These are phyloP conservation scores for Neofusicoccum ribis DNA, from an alignment of 2,329 filamentous ascomycete species.

Conservation along the genomic window DNA sequence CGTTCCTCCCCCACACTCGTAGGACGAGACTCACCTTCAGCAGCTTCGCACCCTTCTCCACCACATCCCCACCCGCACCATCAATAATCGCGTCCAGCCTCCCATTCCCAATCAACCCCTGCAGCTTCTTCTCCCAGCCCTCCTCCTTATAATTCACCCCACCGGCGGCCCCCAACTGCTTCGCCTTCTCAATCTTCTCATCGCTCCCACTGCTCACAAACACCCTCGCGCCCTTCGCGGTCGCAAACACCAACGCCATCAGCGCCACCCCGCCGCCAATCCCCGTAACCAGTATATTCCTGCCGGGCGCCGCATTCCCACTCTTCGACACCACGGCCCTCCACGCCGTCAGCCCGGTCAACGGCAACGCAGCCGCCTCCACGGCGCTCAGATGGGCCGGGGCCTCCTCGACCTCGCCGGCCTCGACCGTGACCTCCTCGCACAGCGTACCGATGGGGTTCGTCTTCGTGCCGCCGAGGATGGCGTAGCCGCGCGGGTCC, in stretches of 20 bases:
- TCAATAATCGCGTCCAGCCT: conserved; percentile 86
- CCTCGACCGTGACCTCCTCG: conserved; percentile 70
- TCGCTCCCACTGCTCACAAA: conserved; percentile 76
- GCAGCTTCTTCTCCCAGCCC: conserved; percentile 78
- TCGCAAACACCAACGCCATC: conserved; percentile 76
- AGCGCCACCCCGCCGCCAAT: conserved; percentile 92
- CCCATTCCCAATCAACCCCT: conserved; percentile 60
- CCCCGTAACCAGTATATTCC: conserved; percentile 82
- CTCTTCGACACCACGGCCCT: conserved; percentile 80
- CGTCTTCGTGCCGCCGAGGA: conserved; percentile 68
- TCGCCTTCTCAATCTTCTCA: conserved; percentile 74
- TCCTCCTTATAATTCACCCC: conserved; percentile 80
- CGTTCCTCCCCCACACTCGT: conserved; percentile 18
- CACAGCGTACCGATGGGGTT: conserved; percentile 70
- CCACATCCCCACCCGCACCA: conserved; percentile 83
- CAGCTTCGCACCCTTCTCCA: conserved; percentile 66
- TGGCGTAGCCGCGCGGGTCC: conserved; percentile 56
- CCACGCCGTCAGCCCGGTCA: conserved; percentile 88
- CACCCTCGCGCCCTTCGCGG: conserved; percentile 61
- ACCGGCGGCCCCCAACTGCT: conserved; percentile 70
- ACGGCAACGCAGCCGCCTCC: conserved; percentile 80
- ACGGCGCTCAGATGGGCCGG: conserved; percentile 70
- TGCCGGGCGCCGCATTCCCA: conserved; percentile 61
- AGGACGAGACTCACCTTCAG: conserved; percentile 56
- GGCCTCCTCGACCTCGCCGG: conserved; percentile 71